Conservation (phyloP, 495 filamentous ascomycete species). For the Talaromyces liani region DNA sequence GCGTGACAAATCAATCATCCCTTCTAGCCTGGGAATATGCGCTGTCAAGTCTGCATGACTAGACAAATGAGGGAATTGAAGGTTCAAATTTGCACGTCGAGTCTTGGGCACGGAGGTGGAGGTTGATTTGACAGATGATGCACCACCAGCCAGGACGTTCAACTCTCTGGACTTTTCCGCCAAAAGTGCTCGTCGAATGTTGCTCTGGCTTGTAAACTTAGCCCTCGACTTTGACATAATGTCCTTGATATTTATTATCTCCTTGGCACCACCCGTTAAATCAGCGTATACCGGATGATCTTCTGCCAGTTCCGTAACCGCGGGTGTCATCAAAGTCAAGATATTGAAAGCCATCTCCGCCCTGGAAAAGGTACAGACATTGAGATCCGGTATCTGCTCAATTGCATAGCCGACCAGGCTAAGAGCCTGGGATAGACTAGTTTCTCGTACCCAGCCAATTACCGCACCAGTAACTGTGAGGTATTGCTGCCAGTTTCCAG, state of each 20-base stretch:
- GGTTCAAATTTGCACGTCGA: not conserved
- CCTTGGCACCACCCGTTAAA: constrained; percentile 17
- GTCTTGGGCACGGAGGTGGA: constrained; percentile 35
- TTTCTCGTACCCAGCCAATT: constrained; percentile 98
- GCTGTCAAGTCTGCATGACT: not conserved
- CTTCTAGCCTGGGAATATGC: constrained; percentile 20
- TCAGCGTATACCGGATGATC: constrained; percentile 20
- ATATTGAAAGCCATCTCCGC: constrained; percentile 20
- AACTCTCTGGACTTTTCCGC: not conserved
- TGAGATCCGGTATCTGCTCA: constrained; percentile 45
- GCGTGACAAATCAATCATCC: constrained; percentile 96
- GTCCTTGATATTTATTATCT: constrained; percentile 16
- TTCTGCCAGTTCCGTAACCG: constrained; percentile 9
- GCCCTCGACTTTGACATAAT: constrained; percentile 8
- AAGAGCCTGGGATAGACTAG: constrained; percentile 94
- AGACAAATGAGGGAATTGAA: not conserved
- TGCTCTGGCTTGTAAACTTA: not conserved
- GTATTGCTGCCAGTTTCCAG: constrained; percentile 94
- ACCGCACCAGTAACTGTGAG: constrained; percentile 97
- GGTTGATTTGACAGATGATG: constrained; percentile 69
- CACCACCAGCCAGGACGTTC: not conserved
- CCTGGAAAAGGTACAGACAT: constrained; percentile 14
- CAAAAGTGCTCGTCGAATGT: not conserved
- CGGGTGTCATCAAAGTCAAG: constrained; percentile 6
- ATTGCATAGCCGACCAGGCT: constrained; percentile 95